Evolutionary conservation across 371 early-diverging fungal species (phyloP).

Genomic region (Neoconidiobolus thromboides): DNA sequence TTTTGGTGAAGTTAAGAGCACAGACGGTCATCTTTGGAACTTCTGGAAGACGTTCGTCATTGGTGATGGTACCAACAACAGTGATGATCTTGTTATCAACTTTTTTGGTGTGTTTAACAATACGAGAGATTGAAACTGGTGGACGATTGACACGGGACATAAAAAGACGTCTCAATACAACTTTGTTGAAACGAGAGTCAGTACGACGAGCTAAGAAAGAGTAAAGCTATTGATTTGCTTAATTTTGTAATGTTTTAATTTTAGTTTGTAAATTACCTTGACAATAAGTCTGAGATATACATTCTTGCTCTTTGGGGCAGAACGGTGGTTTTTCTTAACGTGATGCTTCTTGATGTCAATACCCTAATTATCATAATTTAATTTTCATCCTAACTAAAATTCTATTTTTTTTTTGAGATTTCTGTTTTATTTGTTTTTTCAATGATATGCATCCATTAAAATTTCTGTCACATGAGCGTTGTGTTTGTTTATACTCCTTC

Average conservation of each 20-base stretch:
- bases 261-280: conserved; percentile 36
- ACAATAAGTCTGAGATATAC: conserved; percentile 90
- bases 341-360: conserved; percentile 92
- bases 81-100: conserved; percentile 71
- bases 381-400: not conserved
- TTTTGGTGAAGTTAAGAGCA: conserved; percentile 86
- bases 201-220: conserved; percentile 97
- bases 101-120: conserved; percentile 42
- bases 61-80: conserved; percentile 89
- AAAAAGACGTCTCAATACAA: conserved; percentile 92
- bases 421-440: too few species aligned
- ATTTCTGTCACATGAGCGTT: too few species aligned
- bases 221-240: conserved; percentile 50
- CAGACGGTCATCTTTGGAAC: conserved; percentile 91
- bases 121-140: conserved; percentile 78
- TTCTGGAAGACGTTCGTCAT: conserved; percentile 82
- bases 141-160: conserved; percentile 96
- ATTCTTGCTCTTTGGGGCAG: conserved; percentile 77
- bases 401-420: too few species aligned
- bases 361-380: conserved; percentile 35
- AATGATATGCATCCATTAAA: too few species aligned
- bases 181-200: conserved; percentile 94
- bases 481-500: too few species aligned
- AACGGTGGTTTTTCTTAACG: conserved; percentile 74
- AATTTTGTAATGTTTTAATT: not conserved